Conservation (phyloP, 1,284 basidiomycete species). For the Cryptococcus sp. region DNA sequence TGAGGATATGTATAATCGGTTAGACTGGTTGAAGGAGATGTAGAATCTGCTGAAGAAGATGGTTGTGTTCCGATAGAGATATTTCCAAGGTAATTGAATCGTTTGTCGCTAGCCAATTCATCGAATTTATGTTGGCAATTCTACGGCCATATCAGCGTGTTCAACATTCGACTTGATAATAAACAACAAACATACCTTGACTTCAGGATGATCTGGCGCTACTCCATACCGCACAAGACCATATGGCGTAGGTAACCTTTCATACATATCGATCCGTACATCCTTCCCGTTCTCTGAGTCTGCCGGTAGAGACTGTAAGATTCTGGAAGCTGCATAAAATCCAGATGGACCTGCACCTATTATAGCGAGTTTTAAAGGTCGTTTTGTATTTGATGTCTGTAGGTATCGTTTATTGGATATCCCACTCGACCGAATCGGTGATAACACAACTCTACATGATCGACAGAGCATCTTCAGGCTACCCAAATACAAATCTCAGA, state of each 20-base stretch:
- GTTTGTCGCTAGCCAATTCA: constrained; percentile 61
- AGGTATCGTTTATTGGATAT: too few relatives aligned
- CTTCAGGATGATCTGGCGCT: constrained; percentile 97
- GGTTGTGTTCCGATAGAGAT: constrained; percentile 59
- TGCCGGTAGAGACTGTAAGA: constrained; percentile 62
- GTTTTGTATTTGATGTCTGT: neutral
- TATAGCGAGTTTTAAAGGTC: constrained; percentile 46
- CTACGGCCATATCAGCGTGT: constrained; percentile 48
- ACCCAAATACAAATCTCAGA: too few relatives aligned
- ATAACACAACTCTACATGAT: too few relatives aligned
- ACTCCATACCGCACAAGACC: constrained; percentile 95
- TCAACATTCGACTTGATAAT: neutral
- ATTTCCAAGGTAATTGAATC: constrained; percentile 89
- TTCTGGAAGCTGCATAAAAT: constrained; percentile 84
- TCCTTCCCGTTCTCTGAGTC: constrained; percentile 44
- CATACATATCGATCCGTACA: constrained; percentile 79
- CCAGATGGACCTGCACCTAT: constrained; percentile 81
- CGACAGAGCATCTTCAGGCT: too few relatives aligned
- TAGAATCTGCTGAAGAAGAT: constrained; percentile 11
- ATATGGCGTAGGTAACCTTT: constrained; percentile 88
- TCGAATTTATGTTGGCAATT: constrained; percentile 98
- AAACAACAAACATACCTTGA: constrained; percentile 63
- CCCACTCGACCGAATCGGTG: too few relatives aligned
- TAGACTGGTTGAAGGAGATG: constrained; percentile 13
- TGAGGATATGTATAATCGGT: constrained; percentile 46